Evolutionary conservation across 257 asterid species (phyloP).

Genomic region (Solanum corneliomulleri): DNA sequence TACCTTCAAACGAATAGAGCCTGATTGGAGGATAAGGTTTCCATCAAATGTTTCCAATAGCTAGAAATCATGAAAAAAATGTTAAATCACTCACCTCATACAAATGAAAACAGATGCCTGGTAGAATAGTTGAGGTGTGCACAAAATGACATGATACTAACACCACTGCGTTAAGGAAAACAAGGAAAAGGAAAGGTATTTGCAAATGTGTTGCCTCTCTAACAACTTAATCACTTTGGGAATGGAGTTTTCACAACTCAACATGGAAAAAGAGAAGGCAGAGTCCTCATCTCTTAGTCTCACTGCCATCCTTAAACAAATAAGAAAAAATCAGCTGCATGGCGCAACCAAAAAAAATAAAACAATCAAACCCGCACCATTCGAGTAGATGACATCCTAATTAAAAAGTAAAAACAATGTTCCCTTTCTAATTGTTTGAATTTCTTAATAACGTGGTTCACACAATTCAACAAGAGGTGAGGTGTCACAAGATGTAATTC

Average conservation of each 20-base stretch:
- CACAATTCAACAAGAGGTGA: not conserved
- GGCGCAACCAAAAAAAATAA: not conserved
- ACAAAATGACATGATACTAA: not conserved
- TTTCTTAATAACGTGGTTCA: not conserved
- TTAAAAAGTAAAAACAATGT: too few relatives aligned
- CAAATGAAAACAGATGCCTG: not conserved
- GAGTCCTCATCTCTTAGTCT: too few relatives aligned
- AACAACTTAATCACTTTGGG: too few relatives aligned
- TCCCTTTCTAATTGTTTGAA: not conserved
- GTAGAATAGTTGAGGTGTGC: not conserved
- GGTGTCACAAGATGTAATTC: not conserved
- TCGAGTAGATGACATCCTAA: not conserved
- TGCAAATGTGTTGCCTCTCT: too few relatives aligned
- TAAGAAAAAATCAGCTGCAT: too few relatives aligned
- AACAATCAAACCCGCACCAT: not conserved
- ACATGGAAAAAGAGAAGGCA: not conserved
- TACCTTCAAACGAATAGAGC: not conserved
- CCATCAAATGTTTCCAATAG: not conserved
- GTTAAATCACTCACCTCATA: not conserved
- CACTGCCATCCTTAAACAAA: not conserved
- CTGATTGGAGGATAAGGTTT: not conserved
- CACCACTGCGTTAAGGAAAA: not conserved
- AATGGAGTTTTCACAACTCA: not conserved
- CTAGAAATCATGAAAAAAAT: too few relatives aligned
- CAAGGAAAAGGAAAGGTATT: too few relatives aligned